Evolutionary conservation across 2,329 filamentous ascomycete genomes (phyloP).

Genomic region (Allantophomopsis cytisporea): DNA sequence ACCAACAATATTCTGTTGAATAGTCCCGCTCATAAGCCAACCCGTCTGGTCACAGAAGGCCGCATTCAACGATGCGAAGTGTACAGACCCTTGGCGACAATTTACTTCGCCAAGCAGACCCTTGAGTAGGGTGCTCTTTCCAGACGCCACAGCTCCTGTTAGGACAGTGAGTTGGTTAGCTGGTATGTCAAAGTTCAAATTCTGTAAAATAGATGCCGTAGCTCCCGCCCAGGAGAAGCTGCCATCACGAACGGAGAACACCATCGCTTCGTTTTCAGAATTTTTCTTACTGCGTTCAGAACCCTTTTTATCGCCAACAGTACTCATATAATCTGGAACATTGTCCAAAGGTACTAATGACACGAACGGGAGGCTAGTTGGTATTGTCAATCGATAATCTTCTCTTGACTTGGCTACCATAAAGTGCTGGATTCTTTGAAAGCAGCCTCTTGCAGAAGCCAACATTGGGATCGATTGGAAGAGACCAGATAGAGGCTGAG

Average conservation of each 20-base stretch:
- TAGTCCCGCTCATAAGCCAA: slow-evolving; percentile 7
- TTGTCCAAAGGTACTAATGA: too few species aligned
- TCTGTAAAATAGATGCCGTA: background rate
- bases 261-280: too few species aligned
- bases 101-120: slow-evolving; percentile 9
- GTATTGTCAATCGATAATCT: too few species aligned
- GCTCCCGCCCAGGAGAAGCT: slow-evolving; percentile 2
- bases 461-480: too few species aligned
- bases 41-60: slow-evolving; percentile 10
- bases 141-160: slow-evolving; percentile 13
- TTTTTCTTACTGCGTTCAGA: too few species aligned
- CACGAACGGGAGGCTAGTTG: too few species aligned
- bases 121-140: slow-evolving; percentile 13
- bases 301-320: too few species aligned
- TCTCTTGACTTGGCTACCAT: too few species aligned
- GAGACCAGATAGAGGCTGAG: too few species aligned
- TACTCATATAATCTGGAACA: too few species aligned
- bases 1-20: slow-evolving; percentile 4
- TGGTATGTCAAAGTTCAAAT: background rate
- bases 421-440: too few species aligned
- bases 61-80: slow-evolving; percentile 5
- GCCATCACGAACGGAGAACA: background rate
- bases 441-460: too few species aligned
- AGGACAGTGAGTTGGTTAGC: slow-evolving; percentile 2
- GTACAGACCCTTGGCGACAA: slow-evolving; percentile 5